Base-by-base conservation (phyloP, 192 early-diverging fungal species). In the Coemansia sp. region DNA sequence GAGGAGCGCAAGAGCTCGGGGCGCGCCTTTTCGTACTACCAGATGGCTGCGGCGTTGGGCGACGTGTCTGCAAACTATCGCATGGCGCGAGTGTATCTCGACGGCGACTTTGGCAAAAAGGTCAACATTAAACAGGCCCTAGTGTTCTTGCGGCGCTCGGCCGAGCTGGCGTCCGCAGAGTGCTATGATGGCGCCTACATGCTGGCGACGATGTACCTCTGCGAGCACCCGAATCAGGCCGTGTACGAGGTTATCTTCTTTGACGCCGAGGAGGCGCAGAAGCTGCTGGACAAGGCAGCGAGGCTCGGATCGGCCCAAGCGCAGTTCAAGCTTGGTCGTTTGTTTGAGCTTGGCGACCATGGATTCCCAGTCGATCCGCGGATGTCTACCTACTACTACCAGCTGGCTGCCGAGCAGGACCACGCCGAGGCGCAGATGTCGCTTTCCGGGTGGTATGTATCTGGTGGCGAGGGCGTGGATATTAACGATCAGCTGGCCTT, bases 341-440 rank as follows among this genome's bases (percentile, higher is more conserved):
- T 90, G 50, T 92, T 90, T 70, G 94, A 97, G 80, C 91, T 89
- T 72, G 95, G 91, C n/a, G 63, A 87, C 57, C 86, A 91, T 34
- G 91, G 87, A 9, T 89, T 89, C 68, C 81, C 77, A 3, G 84
- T 88, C 3, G 92, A 95, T 69, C 87, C 92, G 6, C 74, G 68
- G 46, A 67, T 84, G 18, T 93, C 92, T 29, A 86, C 93, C 53
- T 86, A 88, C 64, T 93, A 92, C 84, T 98, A 95, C 78, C 84
- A 87, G 60, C 78, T 89, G 60, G 96, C 95, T 0, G 92, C 95
- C 7, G 91, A 91, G 43, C 86, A 90, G 49, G 92, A 91, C 43
- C 85, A 93, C 58, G 89, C 87, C 18, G 85, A 94, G 76, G 92
- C 95, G 38, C 92, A 94, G 90, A 90, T 98, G 83, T 93, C 90